Evolutionary conservation across 305 asterid species (phyloP), one percentile per base, ranked within the genome.

Genomic region (Ajuga reptans): DNA sequence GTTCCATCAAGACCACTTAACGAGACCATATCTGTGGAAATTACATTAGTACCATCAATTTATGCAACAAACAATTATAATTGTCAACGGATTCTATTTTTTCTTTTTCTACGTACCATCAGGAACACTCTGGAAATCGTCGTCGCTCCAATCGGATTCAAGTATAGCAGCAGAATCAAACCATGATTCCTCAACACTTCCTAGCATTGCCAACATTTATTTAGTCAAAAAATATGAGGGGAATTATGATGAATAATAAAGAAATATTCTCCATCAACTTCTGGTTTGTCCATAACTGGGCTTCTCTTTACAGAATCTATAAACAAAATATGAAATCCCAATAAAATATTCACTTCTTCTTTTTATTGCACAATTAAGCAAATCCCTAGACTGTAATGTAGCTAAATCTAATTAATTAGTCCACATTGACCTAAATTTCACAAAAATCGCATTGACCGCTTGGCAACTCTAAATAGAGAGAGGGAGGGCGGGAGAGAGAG

Each of bases 71-170:
- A 1, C 45, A 39, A 7, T 9, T 7, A 7, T 39, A 39, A 39
- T 39, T 39, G 8, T 7, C 2, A 39, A 2, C 6, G 36, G 6
- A 31, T 3, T 1, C 3, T 31, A 21, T 31, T 5, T 31, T 31
- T 31, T 31, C 36, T 31, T 31, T 12, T 17, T 29, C 27, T 16
- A 27, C 68, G 5, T 78, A 94, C 99, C 99, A 81, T 94, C 99
- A 4, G 97, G 88, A 49, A 87, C 83, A 50, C 98, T 91, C 56
- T 83, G 96, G 77, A 85, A 94, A 77, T 94, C 99, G 42, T 94
- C 99, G 21, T 94, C 99, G 24, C 98, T 91, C 79, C 89, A 87
- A 64, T 94, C 99, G 2, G 94, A 87, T 46, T 94, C 98, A 17
- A 94, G 89, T 36, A 77, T 72, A 47, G 81, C 84, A 68, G 90